Evolutionary conservation across 805 yeast genomes (phyloP).

Genomic region (Saccharomycopsis fibuligera): DNA sequence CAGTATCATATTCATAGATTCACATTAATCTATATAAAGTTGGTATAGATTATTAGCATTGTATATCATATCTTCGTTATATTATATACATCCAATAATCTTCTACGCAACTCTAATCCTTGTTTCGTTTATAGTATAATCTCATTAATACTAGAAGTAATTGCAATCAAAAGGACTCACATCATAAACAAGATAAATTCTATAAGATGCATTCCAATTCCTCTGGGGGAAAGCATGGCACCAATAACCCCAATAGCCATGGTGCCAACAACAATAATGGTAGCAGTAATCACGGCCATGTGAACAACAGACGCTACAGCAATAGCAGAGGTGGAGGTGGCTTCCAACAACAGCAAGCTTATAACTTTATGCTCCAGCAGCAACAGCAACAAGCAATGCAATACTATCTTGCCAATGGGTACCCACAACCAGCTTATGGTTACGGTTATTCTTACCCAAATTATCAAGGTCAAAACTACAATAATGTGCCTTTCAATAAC

Average conservation of each 20-base stretch:
- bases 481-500: constrained; percentile 4
- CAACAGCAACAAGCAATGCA: neutral
- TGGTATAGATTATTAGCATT: no score
- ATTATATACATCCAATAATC: no score
- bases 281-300: neutral
- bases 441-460: neutral
- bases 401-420: neutral
- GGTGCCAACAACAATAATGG: neutral
- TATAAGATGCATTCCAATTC: no score
- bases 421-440: neutral
- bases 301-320: constrained; percentile 6
- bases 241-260: neutral
- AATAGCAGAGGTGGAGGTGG: neutral
- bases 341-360: neutral
- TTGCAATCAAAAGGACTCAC: no score
- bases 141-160: no score
- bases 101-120: no score
- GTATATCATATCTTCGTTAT: no score
- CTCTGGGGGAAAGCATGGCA: neutral
- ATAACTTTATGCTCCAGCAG: constrained; percentile 4
- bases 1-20: no score
- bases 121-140: no score
- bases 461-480: neutral
- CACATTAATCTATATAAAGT: neutral
- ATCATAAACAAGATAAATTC: no score